Base-by-base conservation (phyloP, 176 grass and related monocot genomes). In the Oryza brachyantha region DNA sequence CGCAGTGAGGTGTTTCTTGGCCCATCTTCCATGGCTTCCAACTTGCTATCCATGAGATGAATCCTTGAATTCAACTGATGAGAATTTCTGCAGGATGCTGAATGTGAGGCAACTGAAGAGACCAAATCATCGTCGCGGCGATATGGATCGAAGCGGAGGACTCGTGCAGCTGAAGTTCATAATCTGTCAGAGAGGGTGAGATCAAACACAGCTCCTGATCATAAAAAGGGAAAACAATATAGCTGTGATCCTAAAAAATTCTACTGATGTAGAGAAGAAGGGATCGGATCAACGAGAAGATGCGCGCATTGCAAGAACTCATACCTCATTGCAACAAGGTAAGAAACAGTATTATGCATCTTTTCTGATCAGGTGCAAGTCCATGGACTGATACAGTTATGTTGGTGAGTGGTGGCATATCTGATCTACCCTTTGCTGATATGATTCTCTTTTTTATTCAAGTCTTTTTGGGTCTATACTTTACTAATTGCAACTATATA, bases 291-390 rank as follows among this genome's bases (percentile, higher is more conserved):
- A 99, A 99, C 32, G 96, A 99, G 41, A 99, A 94, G 83, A 93
- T 99, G 92, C 86, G 86, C 0, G 78, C 90, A 7, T 43, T 99
- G 79, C 92, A 95, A 84, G 96, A 99, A 77, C 81, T 99, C 21
- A 83, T 99, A 80, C 96, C 96, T 0, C 90, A 99, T 76, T 93
- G 92, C 81, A 95, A 93, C 81, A 94, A 99, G 85, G 96, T 99
- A 89, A 84, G 38, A 54, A 59, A 57, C 34, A 73, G 0, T 55
- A 70, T 57, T 28, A 70, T 55, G 42, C 55, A 19, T 55, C 64
- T 42, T 42, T 43, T 70, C 27, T 84, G 19, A 69, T 45, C 65
- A 70, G 41, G 42, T 75, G 9, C 34, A 76, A 45, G 32, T 58
- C 75, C 13, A 21, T 75, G 66, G 16, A 24, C 3, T 79, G n/a